A percentile compares a stretch with the other conserved stretches of the same genome.
phyloP scores from a whole-genome alignment of 148 eudicot species.

The Silene latifolia region DNA sequence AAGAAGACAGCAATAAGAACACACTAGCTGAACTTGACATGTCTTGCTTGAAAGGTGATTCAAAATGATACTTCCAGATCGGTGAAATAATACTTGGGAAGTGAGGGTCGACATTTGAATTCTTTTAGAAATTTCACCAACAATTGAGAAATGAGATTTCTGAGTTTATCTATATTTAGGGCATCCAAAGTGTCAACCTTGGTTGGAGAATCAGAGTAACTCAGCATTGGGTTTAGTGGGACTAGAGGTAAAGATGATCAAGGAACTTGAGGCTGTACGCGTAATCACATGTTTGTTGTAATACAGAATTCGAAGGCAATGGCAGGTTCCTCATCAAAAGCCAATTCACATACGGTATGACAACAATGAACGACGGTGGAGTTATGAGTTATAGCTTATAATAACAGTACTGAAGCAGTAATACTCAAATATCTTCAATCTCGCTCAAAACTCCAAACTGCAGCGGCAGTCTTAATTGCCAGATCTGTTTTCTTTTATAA shows the following conservation, averaged over 20 bases:
- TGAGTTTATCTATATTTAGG: neutral
- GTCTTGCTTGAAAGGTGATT: neutral
- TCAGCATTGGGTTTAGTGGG: neutral
- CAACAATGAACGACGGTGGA: neutral
- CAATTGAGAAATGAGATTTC: neutral
- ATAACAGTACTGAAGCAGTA: neutral
- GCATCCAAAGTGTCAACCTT: neutral
- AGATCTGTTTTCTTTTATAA: neutral
- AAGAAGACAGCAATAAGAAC: neutral
- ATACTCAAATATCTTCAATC: neutral
- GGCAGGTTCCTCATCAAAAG: conserved; percentile 1
- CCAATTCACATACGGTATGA: neutral
- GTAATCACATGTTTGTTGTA: neutral
- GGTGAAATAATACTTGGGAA: neutral
- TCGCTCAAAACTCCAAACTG: no score
- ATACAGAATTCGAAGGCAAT: neutral
- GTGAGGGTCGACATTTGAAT: neutral
- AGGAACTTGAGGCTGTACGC: neutral
- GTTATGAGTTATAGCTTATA: neutral
- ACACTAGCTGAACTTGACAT: neutral
- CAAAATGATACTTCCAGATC: neutral
- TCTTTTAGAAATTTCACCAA: neutral
- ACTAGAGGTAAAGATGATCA: conserved; percentile 6
- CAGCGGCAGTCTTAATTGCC: no score
- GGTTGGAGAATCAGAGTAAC: conserved; percentile 2